Evolutionary conservation across 2,329 filamentous ascomycete genomes (phyloP).

Genomic region (Alternaria longipes): DNA sequence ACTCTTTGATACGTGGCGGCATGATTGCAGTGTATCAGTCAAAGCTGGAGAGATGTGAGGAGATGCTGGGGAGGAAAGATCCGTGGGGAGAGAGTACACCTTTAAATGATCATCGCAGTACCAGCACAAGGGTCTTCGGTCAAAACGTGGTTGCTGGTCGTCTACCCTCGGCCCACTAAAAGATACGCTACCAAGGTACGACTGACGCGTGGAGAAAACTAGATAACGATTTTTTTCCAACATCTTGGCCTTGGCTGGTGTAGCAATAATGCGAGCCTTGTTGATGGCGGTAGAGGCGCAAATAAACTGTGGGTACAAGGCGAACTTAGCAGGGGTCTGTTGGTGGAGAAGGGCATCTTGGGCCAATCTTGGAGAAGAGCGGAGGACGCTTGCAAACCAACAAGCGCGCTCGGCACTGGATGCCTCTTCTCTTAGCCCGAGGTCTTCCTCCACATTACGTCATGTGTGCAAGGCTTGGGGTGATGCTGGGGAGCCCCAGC

Average conservation of each 20-base stretch:
- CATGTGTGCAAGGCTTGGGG: slow-evolving; percentile 23
- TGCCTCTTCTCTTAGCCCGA: slow-evolving; percentile 31
- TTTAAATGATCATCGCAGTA: slow-evolving; percentile 37
- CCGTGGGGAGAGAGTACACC: slow-evolving; percentile 31
- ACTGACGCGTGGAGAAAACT: slow-evolving; percentile 41
- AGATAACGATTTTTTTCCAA: slow-evolving; percentile 38
- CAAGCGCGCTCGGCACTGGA: slow-evolving; percentile 35
- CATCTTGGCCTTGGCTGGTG: slow-evolving; percentile 42
- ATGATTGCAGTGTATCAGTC: slow-evolving; percentile 31
- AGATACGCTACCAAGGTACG: slow-evolving; percentile 29
- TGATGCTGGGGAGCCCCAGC: neutral
- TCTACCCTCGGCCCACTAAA: slow-evolving; percentile 31
- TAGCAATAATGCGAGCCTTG: slow-evolving; percentile 33
- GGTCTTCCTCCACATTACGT: slow-evolving; percentile 29
- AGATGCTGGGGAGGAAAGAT: slow-evolving; percentile 30
- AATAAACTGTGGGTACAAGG: slow-evolving; percentile 40
- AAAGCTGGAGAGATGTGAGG: slow-evolving; percentile 32
- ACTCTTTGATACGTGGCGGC: slow-evolving; percentile 37
- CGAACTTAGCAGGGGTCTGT: slow-evolving; percentile 36
- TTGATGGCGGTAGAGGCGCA: slow-evolving; percentile 35
- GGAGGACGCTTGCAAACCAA: slow-evolving; percentile 36
- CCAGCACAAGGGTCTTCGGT: slow-evolving; percentile 26
- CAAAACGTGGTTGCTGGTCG: slow-evolving; percentile 21
- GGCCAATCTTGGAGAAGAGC: slow-evolving; percentile 35
- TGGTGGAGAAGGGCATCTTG: slow-evolving; percentile 32